phyloP scores from a whole-genome alignment of 805 yeast species.

The Lachancea waltii region DNA sequence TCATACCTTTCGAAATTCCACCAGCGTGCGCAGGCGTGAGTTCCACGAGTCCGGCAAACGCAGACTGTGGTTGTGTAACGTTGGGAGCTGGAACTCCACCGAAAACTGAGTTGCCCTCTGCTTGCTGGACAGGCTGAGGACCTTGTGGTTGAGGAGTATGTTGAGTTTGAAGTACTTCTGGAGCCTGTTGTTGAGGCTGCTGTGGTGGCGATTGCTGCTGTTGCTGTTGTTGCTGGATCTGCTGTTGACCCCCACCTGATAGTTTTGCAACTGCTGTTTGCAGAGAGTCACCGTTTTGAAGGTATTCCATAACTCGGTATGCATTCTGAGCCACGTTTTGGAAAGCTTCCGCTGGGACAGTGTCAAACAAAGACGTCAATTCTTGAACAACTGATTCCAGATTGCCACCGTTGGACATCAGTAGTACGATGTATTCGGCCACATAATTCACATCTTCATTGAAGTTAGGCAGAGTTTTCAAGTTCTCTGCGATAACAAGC shows the following conservation, averaged over 20 bases:
- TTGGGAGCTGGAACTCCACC: not conserved
- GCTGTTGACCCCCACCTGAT: slow-evolving; percentile 13
- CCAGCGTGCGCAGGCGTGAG: slow-evolving; percentile 5
- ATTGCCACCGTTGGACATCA: slow-evolving; percentile 62
- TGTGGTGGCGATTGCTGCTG: slow-evolving; percentile 18
- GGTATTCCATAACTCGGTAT: slow-evolving; percentile 47
- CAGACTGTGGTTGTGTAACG: slow-evolving; percentile 18
- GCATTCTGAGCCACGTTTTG: slow-evolving; percentile 50
- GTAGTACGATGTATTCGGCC: slow-evolving; percentile 66
- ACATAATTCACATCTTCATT: slow-evolving; percentile 52
- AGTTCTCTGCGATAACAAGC: slow-evolving; percentile 37
- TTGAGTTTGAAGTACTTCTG: slow-evolving; percentile 4
- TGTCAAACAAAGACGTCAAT: slow-evolving; percentile 54
- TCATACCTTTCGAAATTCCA: slow-evolving; percentile 6
- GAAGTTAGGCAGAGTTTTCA: slow-evolving; percentile 36
- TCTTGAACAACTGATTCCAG: slow-evolving; percentile 56
- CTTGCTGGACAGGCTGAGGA: slow-evolving; percentile 16
- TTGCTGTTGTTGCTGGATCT: slow-evolving; percentile 12
- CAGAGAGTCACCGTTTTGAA: slow-evolving; percentile 32
- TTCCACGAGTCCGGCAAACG: slow-evolving; percentile 23
- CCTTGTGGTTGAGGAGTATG: slow-evolving; percentile 17
- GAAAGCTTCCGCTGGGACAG: slow-evolving; percentile 54
- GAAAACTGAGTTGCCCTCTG: slow-evolving; percentile 6
- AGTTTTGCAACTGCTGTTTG: slow-evolving; percentile 29
- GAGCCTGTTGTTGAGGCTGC: slow-evolving; percentile 15